Conservation (phyloP, 2,329 filamentous ascomycete species). For the Botrytis fragariae region DNA sequence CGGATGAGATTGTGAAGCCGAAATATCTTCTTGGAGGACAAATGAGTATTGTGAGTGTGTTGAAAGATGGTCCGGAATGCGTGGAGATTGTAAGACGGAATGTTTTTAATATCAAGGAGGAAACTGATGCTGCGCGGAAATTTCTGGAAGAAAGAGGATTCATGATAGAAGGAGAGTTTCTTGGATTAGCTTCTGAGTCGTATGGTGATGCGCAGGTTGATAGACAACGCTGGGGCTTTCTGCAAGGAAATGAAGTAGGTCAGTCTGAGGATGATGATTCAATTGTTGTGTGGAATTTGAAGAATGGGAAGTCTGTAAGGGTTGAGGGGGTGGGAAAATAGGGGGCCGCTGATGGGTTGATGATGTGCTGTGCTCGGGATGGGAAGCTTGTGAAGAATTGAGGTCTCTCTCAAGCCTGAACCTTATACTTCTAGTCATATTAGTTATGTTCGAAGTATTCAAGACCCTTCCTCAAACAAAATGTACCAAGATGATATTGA, state of each 20-base stretch:
- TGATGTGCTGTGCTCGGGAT: not conserved
- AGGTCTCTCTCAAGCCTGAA: not conserved
- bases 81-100: not conserved
- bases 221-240: not conserved
- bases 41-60: not conserved
- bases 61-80: not conserved
- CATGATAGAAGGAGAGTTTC: not conserved
- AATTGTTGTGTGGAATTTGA: not conserved
- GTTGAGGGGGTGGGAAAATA: not conserved
- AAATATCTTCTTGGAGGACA: not conserved
- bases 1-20: not conserved
- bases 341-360: not conserved
- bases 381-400: not conserved
- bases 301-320: not conserved
- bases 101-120: not conserved
- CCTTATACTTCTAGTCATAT: not conserved
- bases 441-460: no score
- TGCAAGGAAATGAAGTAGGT: not conserved
- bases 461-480: no score
- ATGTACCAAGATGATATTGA: no score
- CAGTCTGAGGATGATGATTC: not conserved
- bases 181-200: not conserved
- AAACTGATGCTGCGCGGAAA: not conserved
- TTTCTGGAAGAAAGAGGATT: not conserved
- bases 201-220: not conserved